Evolutionary conservation across 2,329 filamentous ascomycete species (phyloP), one percentile per base, ranked within the genome.

Genomic region (Talaromyces atroroseus): DNA sequence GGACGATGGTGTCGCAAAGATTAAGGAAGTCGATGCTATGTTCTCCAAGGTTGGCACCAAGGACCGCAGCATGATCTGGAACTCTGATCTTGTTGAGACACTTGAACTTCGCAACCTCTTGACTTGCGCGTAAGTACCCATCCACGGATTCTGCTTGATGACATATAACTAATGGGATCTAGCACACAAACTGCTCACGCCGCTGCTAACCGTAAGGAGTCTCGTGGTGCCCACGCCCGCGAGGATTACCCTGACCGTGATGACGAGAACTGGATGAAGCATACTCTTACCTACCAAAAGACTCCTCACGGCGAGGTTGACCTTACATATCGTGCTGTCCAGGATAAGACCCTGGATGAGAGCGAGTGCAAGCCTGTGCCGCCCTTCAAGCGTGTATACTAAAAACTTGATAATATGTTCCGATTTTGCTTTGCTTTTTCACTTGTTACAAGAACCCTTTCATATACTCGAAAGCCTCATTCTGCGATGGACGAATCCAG

Each of bases 41-140:
- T 97, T 88, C 78, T 77, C 81, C 66, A 81, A 96, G 70, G 87
- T 97, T 65, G 90, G 90, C 69, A 96, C 90, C 79, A 95, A 96
- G 84, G 92, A 97, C 76, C 89, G 94, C 76, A 95, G 90, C 82
- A 96, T 97, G 92, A 97, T 97, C 80, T 97, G 92, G 92, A 97
- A 97, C 85, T 91, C 89, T 23, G 92, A 97, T 71, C 84, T 97
- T 40, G 90, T 96, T 60, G 92, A 97, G 82, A 95, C 92, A 7
- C 85, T 99, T 56, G 94, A 99, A 78, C 81, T 97, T 70, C 84
- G 92, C 70, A 99, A 99, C 76, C 77, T 99, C 69, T 80, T 99
- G 71, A 97, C 94, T 69, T 97, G 94, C 85, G 92, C 92, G 84
- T 90, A 86, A 79, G 87, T 88, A 64, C 61, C 50, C 34, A 40